Conservation (phyloP, 129 eudicot species). For the Ambrosia trifida region DNA sequence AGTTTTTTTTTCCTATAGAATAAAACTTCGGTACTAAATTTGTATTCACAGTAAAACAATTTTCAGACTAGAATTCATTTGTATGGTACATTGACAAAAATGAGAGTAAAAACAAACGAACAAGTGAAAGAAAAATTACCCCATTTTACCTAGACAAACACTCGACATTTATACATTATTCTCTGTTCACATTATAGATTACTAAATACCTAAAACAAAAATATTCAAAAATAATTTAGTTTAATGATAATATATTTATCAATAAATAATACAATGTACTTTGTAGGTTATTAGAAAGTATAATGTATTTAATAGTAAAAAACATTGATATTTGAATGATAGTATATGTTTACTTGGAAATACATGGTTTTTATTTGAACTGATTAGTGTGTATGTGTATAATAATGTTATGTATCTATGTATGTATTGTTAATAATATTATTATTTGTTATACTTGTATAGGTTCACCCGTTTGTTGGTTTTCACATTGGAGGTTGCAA, state of each 20-base stretch:
- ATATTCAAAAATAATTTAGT: no score
- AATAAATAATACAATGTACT: no score
- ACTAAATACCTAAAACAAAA: background rate
- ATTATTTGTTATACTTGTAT: constrained; percentile 4
- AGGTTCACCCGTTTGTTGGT: constrained; percentile 92
- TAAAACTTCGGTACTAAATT: background rate
- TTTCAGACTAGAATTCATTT: constrained; percentile 6
- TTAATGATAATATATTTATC: no score
- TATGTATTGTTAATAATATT: constrained; percentile 6
- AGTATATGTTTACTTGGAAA: no score
- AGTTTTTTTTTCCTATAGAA: background rate
- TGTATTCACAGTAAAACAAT: background rate
- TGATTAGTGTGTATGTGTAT: background rate
- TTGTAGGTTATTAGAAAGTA: no score
- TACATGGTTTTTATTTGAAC: no score
- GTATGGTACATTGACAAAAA: constrained; percentile 13
- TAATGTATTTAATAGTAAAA: no score
- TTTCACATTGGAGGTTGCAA: constrained; percentile 95
- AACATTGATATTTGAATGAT: no score
- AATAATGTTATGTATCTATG: background rate
- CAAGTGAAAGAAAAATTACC: constrained; percentile 20
- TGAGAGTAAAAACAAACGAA: constrained; percentile 30
- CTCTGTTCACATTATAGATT: background rate
- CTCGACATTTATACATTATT: background rate
- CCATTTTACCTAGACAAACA: constrained; percentile 15